Conservation (phyloP, 23 red algal species). For the Porphyridium purpureum region DNA sequence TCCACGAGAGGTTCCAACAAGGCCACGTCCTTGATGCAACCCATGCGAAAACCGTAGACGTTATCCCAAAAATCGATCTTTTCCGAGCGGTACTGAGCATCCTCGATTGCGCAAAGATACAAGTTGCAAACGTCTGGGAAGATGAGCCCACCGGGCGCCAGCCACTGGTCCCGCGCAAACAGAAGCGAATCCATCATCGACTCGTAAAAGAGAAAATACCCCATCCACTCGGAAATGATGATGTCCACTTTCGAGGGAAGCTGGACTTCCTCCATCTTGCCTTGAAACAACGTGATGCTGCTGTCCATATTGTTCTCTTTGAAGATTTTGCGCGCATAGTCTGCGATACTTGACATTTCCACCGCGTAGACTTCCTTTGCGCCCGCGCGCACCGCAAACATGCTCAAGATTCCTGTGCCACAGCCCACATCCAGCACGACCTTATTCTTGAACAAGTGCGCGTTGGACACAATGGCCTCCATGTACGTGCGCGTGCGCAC, state of each 20-base stretch:
- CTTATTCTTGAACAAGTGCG: conserved; percentile 68
- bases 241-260: conserved; percentile 73
- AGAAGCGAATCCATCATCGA: conserved; percentile 91
- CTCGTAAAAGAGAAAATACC: conserved; percentile 99
- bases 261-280: conserved; percentile 81
- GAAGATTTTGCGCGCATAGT: conserved; percentile 70
- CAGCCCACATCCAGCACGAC: conserved; percentile 89
- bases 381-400: conserved; percentile 88
- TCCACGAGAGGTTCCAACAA: conserved; percentile 93
- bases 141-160: conserved; percentile 67
- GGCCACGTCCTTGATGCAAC: conserved; percentile 78
- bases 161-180: conserved; percentile 81
- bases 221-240: conserved; percentile 99
- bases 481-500: conserved; percentile 80
- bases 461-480: conserved; percentile 78
- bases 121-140: conserved; percentile 78
- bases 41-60: conserved; percentile 87
- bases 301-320: conserved; percentile 47
- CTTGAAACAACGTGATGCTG: conserved; percentile 54
- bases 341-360: conserved; percentile 74
- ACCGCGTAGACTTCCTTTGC: conserved; percentile 87
- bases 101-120: conserved; percentile 90
- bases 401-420: conserved; percentile 80
- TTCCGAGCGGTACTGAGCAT: conserved; percentile 73
- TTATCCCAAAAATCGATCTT: conserved; percentile 99